Conservation (phyloP, 2,329 filamentous ascomycete genomes). For the Ophiosphaerella herpotricha region DNA sequence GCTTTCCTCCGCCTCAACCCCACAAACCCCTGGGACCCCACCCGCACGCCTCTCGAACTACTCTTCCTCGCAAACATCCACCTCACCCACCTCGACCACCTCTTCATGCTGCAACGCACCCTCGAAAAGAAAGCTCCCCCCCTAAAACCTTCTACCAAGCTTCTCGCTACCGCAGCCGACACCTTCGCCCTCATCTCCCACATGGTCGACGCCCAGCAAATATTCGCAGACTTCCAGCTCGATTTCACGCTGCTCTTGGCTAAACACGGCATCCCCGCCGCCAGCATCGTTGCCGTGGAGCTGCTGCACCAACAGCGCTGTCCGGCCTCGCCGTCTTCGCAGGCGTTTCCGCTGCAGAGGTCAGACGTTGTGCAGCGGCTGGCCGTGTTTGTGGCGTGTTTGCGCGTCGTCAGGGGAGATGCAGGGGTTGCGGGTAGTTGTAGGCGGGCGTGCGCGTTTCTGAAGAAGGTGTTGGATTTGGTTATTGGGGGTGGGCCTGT, state of each 20-base stretch:
- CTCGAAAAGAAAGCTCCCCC: conserved; percentile 52
- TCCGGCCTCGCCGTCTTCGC: conserved; percentile 18
- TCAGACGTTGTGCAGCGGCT: conserved; percentile 53
- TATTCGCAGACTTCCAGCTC: conserved; percentile 50
- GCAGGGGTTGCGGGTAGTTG: conserved; percentile 48
- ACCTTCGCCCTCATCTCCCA: conserved; percentile 47
- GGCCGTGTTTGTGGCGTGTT: conserved; percentile 51
- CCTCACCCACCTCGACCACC: conserved; percentile 60
- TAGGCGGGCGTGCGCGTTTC: conserved; percentile 47
- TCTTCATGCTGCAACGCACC: conserved; percentile 63
- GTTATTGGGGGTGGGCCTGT: conserved; percentile 39
- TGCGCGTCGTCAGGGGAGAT: conserved; percentile 46
- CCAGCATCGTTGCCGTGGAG: conserved; percentile 50
- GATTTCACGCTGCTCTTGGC: conserved; percentile 48
- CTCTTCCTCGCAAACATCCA: conserved; percentile 52
- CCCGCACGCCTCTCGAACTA: conserved; percentile 45
- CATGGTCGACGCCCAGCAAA: conserved; percentile 45
- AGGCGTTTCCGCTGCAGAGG: conserved; percentile 43
- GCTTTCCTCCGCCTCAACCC: conserved; percentile 31
- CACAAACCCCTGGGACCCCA: conserved; percentile 18
- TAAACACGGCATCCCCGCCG: conserved; percentile 48
- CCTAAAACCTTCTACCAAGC: conserved; percentile 13
- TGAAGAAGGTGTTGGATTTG: conserved; percentile 51
- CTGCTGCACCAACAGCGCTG: conserved; percentile 50
- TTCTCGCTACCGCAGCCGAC: conserved; percentile 45